Evolutionary conservation across 1,284 basidiomycete species (phyloP).

Genomic region (Trichosporon sp.): DNA sequence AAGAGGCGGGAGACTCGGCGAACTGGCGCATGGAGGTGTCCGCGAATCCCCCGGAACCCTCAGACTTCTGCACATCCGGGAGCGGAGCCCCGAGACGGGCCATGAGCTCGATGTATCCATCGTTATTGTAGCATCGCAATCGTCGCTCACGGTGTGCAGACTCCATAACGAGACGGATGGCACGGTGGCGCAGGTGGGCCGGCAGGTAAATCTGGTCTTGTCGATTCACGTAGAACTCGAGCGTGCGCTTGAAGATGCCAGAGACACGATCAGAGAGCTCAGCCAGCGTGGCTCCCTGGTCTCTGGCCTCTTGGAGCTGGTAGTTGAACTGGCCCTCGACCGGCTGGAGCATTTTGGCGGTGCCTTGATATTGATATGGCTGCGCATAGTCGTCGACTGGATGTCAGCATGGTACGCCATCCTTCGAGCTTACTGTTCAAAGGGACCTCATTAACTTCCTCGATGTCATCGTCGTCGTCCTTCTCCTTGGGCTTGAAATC

Average conservation of each 20-base stretch:
- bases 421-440: not conserved
- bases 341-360: conserved; percentile 15
- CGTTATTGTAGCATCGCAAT: conserved; percentile 27
- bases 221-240: conserved; percentile 36
- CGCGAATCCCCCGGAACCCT: conserved; percentile 27
- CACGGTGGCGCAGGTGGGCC: conserved; percentile 28
- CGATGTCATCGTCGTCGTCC: not conserved
- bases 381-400: conserved; percentile 16
- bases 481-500: conserved; percentile 16
- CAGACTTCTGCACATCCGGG: conserved; percentile 14
- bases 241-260: conserved; percentile 29
- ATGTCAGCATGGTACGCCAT: not conserved
- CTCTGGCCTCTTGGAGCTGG: conserved; percentile 20
- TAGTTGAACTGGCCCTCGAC: conserved; percentile 31
- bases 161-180: conserved; percentile 34
- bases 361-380: conserved; percentile 15
- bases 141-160: conserved; percentile 34
- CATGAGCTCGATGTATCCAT: conserved; percentile 29
- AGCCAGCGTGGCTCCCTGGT: conserved; percentile 25
- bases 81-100: conserved; percentile 19
- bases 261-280: conserved; percentile 23
- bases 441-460: conserved; percentile 4
- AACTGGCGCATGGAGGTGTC: conserved; percentile 21
- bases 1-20: conserved; percentile 7
- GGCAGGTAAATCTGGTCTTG: conserved; percentile 27